Base-by-base conservation (phyloP, 768 basidiomycete genomes). In the Tylopilus subfusipes region DNA sequence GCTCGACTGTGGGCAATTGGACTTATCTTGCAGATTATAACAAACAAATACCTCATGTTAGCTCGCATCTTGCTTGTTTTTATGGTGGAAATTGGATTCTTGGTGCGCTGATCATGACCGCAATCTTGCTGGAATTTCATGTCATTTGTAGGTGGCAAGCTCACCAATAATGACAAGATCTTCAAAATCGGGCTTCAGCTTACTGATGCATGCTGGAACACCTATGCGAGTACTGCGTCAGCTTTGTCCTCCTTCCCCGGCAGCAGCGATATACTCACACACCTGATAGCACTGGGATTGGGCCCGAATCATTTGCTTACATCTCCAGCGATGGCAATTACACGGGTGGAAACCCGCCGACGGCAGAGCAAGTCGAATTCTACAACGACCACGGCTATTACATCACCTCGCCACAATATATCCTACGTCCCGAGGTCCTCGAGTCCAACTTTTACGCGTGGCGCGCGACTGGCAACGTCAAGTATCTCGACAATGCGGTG, bases 361-460 rank as follows among this genome's bases (percentile, higher is more conserved):
- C 69, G 61, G 7, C 56, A 61, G 3, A 70, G 52, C 36, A 78
- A 82, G 55, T 74, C 8, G 68, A 69, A 0, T 89, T 88, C 73
- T 81, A 85, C 70, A 49, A 79, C 13, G 18, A 79, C 53, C 74
- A 88, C 58, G 88, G 86, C 0, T 88, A 80, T 68, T 90, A 85
- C 62, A 81, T 86, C 58, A 79, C 78, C 14, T 57, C 67, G 5
- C 24, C 65, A 16, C 58, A 64, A 24, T 90, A 90, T 60, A 78
- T 83, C 65, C 73, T 83, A 38, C 85, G 89, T 24, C 88, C 88
- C 0, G 87, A 90, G 69, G 86, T 90, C 21, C 78, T 90, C 14
- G 87, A 90, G 67, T 85, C 82, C 49, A 89, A 88, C 73, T 90
- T 90, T 73, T 86, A 90, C 54, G 88, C 87, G 0, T 90, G 77